Base-by-base conservation (phyloP, 1,139 yeast genomes). In the Blastobotrys malaysiensis region DNA sequence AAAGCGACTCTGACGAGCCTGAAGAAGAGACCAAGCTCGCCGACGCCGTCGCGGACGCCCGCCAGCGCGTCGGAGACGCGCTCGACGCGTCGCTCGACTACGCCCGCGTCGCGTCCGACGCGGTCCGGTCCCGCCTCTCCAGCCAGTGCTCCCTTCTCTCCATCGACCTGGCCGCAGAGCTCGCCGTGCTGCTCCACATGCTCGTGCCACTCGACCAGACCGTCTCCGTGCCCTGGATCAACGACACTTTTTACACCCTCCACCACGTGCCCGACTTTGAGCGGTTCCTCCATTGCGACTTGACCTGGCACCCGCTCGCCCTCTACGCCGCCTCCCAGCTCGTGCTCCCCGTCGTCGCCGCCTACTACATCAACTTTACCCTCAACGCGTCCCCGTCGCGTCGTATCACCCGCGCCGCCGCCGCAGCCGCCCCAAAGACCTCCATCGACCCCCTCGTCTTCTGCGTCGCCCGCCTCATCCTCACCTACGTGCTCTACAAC, bases 371-470 rank as follows among this genome's bases (percentile, higher is more conserved):
- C 59, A 69, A 69, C 57, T 69, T 69, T 59, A 63, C 45, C 44
- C 49, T 53, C 11, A 64, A 69, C 16, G 43, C 52, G 9, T 20
- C 26, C 43, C 19, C 21, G 14, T 6, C 44, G 20, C 31, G 49
- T 11, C 27, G 46, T 7, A 45, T 52, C 9, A 59, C 22, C 48
- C 49, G 45, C 43, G 48, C 47, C 21, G 18, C 18, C 43, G 24
- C 48, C 16, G 48, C 53, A 46, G 46, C 46, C 22, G 46, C 31
- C 54, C 51, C 39, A 45, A 49, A 24, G 45, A 43, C 51, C 19
- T 43, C 50, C 14, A 76, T 70, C 66, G 88, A 83, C 67, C 86
- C 87, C 43, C 76, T 82, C 61, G 73, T 79, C 55, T 83, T 80
- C 69, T 81, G 82, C 56, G 68, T 82, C 60, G 58, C 75, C 55